Conservation (phyloP, 169 alveolate species). For the Cryptosporidium sp. region DNA sequence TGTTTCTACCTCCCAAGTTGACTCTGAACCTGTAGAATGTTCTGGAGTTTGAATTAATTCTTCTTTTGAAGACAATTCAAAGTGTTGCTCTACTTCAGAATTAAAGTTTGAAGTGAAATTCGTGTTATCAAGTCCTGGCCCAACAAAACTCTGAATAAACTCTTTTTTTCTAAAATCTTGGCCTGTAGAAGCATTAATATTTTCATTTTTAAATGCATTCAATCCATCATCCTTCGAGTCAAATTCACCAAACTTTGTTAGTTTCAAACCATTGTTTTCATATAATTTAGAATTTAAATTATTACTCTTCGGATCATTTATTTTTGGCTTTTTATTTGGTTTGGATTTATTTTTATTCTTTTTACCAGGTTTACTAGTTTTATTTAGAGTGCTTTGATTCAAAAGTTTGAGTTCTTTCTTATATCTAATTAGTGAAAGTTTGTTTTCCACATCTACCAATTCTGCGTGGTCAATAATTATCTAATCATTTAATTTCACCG, state of each 20-base stretch:
- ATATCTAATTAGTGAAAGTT: constrained; percentile 51
- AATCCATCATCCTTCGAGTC: neutral
- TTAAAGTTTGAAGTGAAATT: neutral
- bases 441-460: constrained; percentile 28
- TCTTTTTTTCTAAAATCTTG: neutral
- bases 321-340: neutral
- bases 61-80: neutral
- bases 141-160: neutral
- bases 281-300: neutral
- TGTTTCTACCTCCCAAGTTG: neutral
- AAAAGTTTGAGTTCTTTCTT: constrained; percentile 41
- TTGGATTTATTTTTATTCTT: neutral
- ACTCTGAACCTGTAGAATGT: neutral
- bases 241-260: neutral
- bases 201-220: too few relatives aligned
- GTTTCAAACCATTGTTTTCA: neutral
- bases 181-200: neutral
- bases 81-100: neutral
- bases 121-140: neutral
- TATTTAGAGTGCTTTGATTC: neutral
- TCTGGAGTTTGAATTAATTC: neutral
- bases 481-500: neutral
- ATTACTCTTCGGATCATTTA: neutral
- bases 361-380: neutral
- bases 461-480: constrained; percentile 33